A percentile compares a stretch with the other conserved stretches of the same genome.
These are phyloP conservation scores for Actinomortierella ambigua DNA, from an alignment of 371 early-diverging fungal species.

Conservation along the genomic window DNA sequence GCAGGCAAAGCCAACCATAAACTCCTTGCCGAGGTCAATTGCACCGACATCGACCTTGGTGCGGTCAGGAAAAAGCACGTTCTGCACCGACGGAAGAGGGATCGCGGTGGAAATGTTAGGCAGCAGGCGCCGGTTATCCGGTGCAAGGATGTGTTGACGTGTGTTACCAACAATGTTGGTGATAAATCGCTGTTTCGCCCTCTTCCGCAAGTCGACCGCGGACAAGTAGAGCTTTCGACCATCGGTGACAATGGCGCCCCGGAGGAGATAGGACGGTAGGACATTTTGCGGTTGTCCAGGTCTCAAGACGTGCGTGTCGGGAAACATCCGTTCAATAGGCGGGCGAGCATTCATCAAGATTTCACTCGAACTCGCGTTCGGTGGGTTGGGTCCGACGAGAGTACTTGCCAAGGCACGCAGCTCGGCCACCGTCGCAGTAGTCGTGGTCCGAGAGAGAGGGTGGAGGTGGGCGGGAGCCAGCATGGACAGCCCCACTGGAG, in stretches of 20 bases:
- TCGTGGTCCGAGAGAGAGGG: no score
- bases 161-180: neutral
- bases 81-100: neutral
- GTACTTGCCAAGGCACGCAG: neutral
- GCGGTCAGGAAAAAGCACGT: neutral
- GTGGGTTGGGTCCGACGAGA: neutral
- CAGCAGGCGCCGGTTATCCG: neutral
- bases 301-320: neutral
- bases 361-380: neutral
- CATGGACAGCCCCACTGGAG: neutral
- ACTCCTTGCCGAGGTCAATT: slow-evolving; percentile 1
- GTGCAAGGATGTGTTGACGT: neutral
- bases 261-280: slow-evolving; percentile 1
- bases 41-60: slow-evolving; percentile 3
- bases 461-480: no score
- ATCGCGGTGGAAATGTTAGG: neutral
- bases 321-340: no score
- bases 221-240: neutral
- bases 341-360: slow-evolving; percentile 2
- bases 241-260: slow-evolving; percentile 1
- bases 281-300: neutral
- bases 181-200: neutral
- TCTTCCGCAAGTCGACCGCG: neutral
- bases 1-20: slow-evolving; percentile 1
- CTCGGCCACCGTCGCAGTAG: neutral